These are phyloP conservation scores for Umbelopsis sp. DNA, from an alignment of 371 early-diverging fungal species.

Conservation along the genomic window DNA sequence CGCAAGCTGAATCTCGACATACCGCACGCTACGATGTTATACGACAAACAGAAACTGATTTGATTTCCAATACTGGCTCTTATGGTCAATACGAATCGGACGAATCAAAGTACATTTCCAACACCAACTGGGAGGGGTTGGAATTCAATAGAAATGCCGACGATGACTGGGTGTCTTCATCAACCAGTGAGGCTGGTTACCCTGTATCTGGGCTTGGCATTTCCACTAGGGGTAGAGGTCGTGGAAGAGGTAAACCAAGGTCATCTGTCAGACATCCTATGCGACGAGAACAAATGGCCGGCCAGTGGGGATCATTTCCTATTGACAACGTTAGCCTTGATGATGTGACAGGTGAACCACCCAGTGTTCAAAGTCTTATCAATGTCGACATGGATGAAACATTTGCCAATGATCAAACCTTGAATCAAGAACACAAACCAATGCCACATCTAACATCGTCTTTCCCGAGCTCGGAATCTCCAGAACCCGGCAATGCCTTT, in stretches of 20 bases:
- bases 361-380: not conserved
- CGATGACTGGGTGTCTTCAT: conserved; percentile 11
- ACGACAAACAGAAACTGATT: not conserved
- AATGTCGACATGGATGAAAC: not conserved
- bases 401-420: not conserved
- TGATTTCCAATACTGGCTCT: not conserved
- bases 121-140: not conserved
- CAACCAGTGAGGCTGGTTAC: not conserved
- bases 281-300: conserved; percentile 19
- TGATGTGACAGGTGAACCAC: conserved; percentile 1
- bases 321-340: not conserved
- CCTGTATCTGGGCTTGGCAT: not conserved
- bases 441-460: conserved; percentile 13
- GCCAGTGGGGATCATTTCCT: conserved; percentile 15
- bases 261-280: conserved; percentile 7
- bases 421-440: not conserved
- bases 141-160: not conserved
- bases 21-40: not conserved
- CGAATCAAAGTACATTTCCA: not conserved
- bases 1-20: conserved; percentile 11
- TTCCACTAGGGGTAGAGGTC: not conserved
- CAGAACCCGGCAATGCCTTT: not conserved
- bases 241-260: not conserved
- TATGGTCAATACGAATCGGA: not conserved
- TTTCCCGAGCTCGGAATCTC: not conserved